Evolutionary conservation across 108 stramenopile genomes (phyloP), one percentile per base, ranked within the genome.

Genomic region (Cyclostephanos invisitatus): DNA sequence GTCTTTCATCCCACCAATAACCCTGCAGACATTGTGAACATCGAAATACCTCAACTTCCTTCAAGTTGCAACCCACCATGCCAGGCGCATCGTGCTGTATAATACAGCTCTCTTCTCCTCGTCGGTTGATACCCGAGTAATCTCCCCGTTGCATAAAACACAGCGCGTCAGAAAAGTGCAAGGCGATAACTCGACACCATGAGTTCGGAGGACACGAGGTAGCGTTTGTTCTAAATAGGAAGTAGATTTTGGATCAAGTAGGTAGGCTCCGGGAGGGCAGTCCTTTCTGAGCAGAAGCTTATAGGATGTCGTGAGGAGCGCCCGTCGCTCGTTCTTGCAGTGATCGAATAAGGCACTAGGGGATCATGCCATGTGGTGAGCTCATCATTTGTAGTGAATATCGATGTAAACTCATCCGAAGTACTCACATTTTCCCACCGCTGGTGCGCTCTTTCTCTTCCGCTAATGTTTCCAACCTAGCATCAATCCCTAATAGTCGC

Each of bases 1-100:
- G 90, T 9, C 72, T 58, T 67, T 93, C 90, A 72, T 81, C 85
- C 90, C 91, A 96, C 94, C 94, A 96, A 65, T 93, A 96, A 14
- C 90, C 89, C 64, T 91, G 90, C 48, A 49, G 20, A 69, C 94
- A 96, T 20, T 81, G 73, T 50, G 85, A 63, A 61, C 94, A 95
- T 66, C 85, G 77, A 47, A 84, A 95, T 0, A 91, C 89, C 46
- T 85, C 83, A 67, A 89, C 67, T 17, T 74, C 81, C 35, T 71
- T 71, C 25, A 46, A 46, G 44, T 68, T 64, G 22, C 70, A 67
- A 38, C 83, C 69, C 0, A 74, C 49, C 71, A 86, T 53, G 25
- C 48, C 56, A 10, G 83, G 77, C 24, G 89, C 89, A 28, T 89
- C 83, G 54, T 87, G 75, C 10, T 81, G 67, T 9, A 66, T 64